Base-by-base conservation (phyloP, 2,329 filamentous ascomycete genomes). In the Ophiostoma piceae region DNA sequence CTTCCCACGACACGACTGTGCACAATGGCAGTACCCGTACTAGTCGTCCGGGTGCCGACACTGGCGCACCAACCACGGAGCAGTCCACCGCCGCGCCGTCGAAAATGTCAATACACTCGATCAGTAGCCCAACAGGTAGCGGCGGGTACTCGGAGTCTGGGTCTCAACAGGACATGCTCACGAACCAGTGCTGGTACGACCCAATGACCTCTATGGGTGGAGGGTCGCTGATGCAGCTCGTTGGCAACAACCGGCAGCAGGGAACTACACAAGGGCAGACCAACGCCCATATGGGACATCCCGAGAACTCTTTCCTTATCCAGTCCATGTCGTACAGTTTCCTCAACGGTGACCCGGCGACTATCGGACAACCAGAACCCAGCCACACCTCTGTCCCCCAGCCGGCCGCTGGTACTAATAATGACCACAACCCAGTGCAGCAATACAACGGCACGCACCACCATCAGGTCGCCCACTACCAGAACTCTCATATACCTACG, bases 321-420 rank as follows among this genome's bases (percentile, higher is more conserved):
- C 62, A 65, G 11, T 22, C 62, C 19, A 65, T 65, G 62, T 65
- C 62, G 35, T 65, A 65, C 19, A 65, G 57, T 62, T 62, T 62
- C 26, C 26, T 39, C 8, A 65, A 39, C 35, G 35, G 35, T 11
- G 62, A 65, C 8, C 62, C 32, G 7, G n/a, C 62, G 2, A n/a
- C 32, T 41, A 22, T 39, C 19, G 35, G 16, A 11, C 62, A 65
- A 14, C 2, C 32, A 22, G 62, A 41, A 12, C 19, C 35, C n/a
- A 41, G 19, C 19, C 32, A 39, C 35, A 65, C n/a, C 9, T 14
- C 9, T 6, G 37, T 26, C 9, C 14, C 35, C 35, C 35, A 39
- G 35, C 62, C 62, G 19, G 62, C 35, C 35, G n/a, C 19, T 8
- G 29, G 19, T 19, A 35, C 60, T 8, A 64, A 32, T 3, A 16